These are phyloP conservation scores for Cardamine resedifolia DNA, from an alignment of 345 rosid species.

Conservation along the genomic window DNA sequence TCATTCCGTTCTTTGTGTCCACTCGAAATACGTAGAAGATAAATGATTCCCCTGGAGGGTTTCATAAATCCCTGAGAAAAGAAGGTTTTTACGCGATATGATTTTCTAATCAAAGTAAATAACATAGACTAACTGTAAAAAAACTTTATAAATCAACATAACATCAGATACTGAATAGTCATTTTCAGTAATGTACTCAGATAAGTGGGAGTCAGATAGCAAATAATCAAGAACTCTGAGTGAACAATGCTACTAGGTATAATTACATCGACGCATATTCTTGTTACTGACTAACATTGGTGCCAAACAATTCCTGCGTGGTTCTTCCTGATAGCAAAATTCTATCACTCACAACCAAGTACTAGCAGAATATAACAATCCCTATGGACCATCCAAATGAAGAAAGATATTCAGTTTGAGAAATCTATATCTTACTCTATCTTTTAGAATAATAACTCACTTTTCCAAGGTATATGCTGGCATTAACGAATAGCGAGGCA, in stretches of 20 bases:
- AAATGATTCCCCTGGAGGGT: neutral
- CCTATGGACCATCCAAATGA: slow-evolving; percentile 16
- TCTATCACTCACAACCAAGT: slow-evolving; percentile 26
- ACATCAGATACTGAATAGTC: slow-evolving; percentile 1
- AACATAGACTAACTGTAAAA: neutral
- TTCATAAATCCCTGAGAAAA: slow-evolving; percentile 14
- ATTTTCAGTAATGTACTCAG: slow-evolving; percentile 9
- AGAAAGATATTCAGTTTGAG: slow-evolving; percentile 13
- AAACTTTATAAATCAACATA: neutral
- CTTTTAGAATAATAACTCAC: slow-evolving; percentile 22
- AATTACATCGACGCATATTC: slow-evolving; percentile 1
- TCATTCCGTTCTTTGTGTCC: no score
- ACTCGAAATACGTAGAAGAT: neutral
- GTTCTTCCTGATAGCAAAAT: slow-evolving; percentile 16
- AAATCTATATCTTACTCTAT: neutral
- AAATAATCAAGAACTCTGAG: neutral
- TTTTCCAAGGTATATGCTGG: slow-evolving; percentile 28
- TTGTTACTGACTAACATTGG: slow-evolving; percentile 11
- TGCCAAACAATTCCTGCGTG: neutral
- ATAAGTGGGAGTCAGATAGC: slow-evolving; percentile 14
- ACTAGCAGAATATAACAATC: slow-evolving; percentile 20
- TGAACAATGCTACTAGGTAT: neutral
- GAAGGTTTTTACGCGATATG: neutral
- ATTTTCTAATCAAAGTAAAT: neutral
- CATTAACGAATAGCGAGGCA: slow-evolving; percentile 7